phyloP scores from a whole-genome alignment of 202 grass and related monocot species.

The Panicum virgatum region DNA sequence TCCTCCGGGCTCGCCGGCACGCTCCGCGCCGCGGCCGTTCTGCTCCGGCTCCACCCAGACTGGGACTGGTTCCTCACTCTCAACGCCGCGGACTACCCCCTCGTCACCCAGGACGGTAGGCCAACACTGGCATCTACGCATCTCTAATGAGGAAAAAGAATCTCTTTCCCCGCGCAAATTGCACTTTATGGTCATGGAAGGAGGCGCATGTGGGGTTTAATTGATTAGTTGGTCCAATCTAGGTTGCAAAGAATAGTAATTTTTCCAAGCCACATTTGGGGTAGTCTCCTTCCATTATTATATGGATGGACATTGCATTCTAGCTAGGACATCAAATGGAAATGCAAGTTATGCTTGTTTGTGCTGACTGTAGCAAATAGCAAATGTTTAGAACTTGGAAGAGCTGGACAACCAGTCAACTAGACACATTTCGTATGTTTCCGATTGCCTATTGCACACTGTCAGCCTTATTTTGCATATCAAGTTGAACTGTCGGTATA shows the following conservation, averaged over 20 bases:
- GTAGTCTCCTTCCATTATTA: not conserved
- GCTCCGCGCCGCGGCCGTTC: constrained; percentile 59
- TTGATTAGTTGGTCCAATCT: not conserved
- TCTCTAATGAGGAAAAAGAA: not conserved
- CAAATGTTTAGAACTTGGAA: not conserved
- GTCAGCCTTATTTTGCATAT: not conserved
- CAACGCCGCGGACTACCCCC: constrained; percentile 66
- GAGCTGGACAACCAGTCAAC: not conserved
- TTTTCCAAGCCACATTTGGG: constrained; percentile 16
- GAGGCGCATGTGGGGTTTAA: not conserved
- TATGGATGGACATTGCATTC: not conserved
- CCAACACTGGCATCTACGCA: not conserved
- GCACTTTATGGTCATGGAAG: not conserved
- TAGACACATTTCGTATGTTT: not conserved
- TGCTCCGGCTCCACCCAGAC: constrained; percentile 63
- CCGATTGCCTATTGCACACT: not conserved
- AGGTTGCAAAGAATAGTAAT: not conserved
- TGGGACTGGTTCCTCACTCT: constrained; percentile 89
- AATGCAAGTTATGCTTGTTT: not conserved
- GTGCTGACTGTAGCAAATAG: not conserved
- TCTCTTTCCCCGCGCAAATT: not conserved
- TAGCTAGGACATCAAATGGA: constrained; percentile 23
- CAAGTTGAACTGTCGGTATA: constrained; percentile 17
- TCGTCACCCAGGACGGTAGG: constrained; percentile 77
- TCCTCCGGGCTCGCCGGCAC: constrained; percentile 63